Evolutionary conservation across 2,329 filamentous ascomycete species (phyloP).

Genomic region (Beauveria australis): DNA sequence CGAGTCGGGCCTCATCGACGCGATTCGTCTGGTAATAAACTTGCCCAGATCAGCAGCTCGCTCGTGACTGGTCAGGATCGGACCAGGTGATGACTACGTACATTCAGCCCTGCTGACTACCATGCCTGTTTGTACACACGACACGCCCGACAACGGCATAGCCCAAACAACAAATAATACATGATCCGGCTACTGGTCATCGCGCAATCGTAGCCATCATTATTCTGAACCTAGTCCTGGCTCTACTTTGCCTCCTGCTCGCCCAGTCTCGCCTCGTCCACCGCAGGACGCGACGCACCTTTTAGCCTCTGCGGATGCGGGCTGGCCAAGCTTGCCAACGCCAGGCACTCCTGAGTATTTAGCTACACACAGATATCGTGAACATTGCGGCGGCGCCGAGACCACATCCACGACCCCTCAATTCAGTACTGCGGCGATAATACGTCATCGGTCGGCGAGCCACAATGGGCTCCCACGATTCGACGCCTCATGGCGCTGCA

Average conservation of each 20-base stretch:
- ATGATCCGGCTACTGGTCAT: background rate
- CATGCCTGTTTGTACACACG: background rate
- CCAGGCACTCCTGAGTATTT: background rate
- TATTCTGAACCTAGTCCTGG: background rate
- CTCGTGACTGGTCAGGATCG: background rate
- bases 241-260: background rate
- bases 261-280: background rate
- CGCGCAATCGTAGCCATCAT: background rate
- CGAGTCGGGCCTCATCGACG: background rate
- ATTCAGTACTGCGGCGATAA: background rate
- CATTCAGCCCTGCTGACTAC: background rate
- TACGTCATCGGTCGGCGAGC: background rate
- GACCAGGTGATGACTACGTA: background rate
- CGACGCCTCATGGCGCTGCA: background rate
- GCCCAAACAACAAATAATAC: background rate
- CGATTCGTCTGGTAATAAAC: background rate
- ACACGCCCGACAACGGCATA: background rate
- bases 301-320: background rate
- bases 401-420: background rate
- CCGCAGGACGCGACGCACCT: background rate
- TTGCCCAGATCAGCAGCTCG: background rate
- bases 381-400: background rate
- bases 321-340: background rate
- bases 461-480: background rate
- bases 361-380: background rate